phyloP scores from a whole-genome alignment of 306 rosid species.

The Citrullus colocynthis region DNA sequence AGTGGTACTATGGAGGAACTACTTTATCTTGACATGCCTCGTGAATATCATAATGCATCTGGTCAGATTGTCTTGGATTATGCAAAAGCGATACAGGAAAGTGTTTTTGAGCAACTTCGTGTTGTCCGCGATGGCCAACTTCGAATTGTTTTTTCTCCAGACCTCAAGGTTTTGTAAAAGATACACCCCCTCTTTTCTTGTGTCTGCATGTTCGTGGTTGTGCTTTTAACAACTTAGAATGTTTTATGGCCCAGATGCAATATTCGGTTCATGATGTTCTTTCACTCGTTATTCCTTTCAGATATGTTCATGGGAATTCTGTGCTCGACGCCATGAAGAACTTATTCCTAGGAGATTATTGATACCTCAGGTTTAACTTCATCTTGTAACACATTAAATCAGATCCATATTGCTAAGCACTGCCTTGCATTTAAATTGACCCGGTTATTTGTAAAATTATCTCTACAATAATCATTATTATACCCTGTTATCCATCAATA shows the following conservation, averaged over 20 bases:
- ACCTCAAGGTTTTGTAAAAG: slow-evolving; percentile 53
- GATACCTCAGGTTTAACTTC: slow-evolving; percentile 71
- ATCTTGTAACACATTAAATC: background rate
- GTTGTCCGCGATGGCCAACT: slow-evolving; percentile 99
- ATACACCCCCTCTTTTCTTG: background rate
- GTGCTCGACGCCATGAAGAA: slow-evolving; percentile 98
- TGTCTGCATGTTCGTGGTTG: background rate
- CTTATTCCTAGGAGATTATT: slow-evolving; percentile 89
- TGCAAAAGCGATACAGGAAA: slow-evolving; percentile 96
- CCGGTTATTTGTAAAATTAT: background rate
- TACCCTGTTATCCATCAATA: background rate
- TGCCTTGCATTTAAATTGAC: background rate
- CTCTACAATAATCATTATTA: background rate
- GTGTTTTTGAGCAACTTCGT: slow-evolving; percentile 97
- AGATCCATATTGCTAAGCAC: background rate
- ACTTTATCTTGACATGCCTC: slow-evolving; percentile 95
- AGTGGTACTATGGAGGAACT: slow-evolving; percentile 99
- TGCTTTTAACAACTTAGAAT: background rate
- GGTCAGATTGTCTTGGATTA: slow-evolving; percentile 95
- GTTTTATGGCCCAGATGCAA: background rate
- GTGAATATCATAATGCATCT: slow-evolving; percentile 85
- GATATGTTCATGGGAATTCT: slow-evolving; percentile 99
- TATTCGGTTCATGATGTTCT: background rate
- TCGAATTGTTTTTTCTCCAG: slow-evolving; percentile 84
- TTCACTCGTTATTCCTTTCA: slow-evolving; percentile 15